These are phyloP conservation scores for Paramarasmius palmivorus DNA, from an alignment of 1,284 basidiomycete species.

Conservation along the genomic window DNA sequence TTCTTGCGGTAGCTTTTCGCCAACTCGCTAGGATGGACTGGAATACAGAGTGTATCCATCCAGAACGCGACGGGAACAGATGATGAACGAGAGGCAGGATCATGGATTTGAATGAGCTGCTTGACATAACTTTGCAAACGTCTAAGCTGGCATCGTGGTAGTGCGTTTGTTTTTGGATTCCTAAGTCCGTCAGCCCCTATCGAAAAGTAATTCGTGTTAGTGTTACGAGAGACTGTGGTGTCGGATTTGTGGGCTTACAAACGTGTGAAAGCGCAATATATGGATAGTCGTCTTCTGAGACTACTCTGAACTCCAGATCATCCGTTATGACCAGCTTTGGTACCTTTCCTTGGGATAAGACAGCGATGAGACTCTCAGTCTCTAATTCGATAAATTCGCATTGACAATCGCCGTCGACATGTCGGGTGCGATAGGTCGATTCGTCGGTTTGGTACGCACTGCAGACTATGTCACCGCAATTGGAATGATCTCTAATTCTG, in stretches of 20 bases:
- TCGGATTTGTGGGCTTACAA: not conserved
- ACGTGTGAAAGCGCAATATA: slow-evolving; percentile 1
- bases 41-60: slow-evolving; percentile 8
- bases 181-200: slow-evolving; percentile 7
- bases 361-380: not conserved
- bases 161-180: not conserved
- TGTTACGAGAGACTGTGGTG: too few relatives aligned
- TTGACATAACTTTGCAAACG: slow-evolving; percentile 1
- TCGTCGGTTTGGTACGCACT: slow-evolving; percentile 4
- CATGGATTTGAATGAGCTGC: not conserved
- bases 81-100: not conserved
- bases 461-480: slow-evolving; percentile 1
- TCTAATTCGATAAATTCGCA: slow-evolving; percentile 5
- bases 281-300: not conserved
- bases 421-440: slow-evolving; percentile 2
- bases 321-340: slow-evolving; percentile 5
- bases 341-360: not conserved
- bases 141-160: slow-evolving; percentile 4
- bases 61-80: not conserved
- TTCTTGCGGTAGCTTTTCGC: slow-evolving; percentile 3
- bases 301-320: slow-evolving; percentile 1
- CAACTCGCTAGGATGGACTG: not conserved
- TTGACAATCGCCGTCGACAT: slow-evolving; percentile 1
- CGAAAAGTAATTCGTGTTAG: too few relatives aligned
- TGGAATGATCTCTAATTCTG: not conserved